Evolutionary conservation across 768 basidiomycete species (phyloP).

Genomic region (Multifurca ochricompacta): DNA sequence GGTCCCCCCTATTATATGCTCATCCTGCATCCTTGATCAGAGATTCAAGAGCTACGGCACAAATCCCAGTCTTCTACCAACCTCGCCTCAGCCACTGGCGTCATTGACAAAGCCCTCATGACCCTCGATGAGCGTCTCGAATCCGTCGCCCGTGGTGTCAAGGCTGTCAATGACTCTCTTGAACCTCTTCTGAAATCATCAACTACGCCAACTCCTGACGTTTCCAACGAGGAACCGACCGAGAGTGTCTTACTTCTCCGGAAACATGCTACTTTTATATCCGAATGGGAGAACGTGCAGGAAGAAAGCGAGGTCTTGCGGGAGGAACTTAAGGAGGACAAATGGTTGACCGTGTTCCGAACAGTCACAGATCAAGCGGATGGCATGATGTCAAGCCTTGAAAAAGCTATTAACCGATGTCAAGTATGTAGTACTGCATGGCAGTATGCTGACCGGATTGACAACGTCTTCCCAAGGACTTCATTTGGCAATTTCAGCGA

Average conservation of each 20-base stretch:
- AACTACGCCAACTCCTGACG: constrained; percentile 40
- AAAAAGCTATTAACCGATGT: constrained; percentile 88
- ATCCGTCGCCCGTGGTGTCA: constrained; percentile 62
- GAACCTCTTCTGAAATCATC: constrained; percentile 47
- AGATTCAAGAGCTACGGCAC: constrained; percentile 90
- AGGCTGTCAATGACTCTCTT: constrained; percentile 56
- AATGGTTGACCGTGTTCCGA: constrained; percentile 92
- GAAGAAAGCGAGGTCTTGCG: constrained; percentile 72
- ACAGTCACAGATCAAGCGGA: constrained; percentile 93
- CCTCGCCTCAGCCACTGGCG: constrained; percentile 48
- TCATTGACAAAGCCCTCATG: constrained; percentile 78
- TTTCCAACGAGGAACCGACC: constrained; percentile 29
- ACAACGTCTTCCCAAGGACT: constrained; percentile 45
- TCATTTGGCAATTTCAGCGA: constrained; percentile 75
- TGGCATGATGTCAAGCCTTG: constrained; percentile 94
- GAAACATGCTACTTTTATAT: constrained; percentile 63
- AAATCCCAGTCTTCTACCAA: constrained; percentile 63
- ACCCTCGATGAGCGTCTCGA: constrained; percentile 74
- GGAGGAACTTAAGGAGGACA: constrained; percentile 95
- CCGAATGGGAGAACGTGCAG: constrained; percentile 78
- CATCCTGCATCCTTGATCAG: constrained; percentile 32
- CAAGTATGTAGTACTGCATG: constrained; percentile 46
- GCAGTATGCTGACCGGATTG: background rate
- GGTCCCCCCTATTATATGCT: background rate
- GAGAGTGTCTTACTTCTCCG: constrained; percentile 49